These are phyloP conservation scores for Panaeolus cyanescens DNA, from an alignment of 768 basidiomycete genomes.

Conservation along the genomic window DNA sequence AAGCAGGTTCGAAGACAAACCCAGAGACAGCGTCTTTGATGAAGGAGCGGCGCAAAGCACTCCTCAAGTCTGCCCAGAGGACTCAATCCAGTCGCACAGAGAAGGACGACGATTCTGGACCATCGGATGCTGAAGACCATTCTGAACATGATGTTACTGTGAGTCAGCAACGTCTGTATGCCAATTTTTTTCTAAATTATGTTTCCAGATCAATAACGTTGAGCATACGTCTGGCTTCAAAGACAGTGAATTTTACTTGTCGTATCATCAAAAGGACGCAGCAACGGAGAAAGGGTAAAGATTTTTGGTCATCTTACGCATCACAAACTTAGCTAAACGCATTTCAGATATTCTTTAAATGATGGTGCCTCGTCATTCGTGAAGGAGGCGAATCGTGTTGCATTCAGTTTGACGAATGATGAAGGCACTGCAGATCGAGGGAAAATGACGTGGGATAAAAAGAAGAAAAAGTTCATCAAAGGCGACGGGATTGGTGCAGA, in stretches of 20 bases:
- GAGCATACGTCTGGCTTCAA: conserved; percentile 57
- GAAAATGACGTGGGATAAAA: conserved; percentile 89
- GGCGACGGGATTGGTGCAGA: conserved; percentile 86
- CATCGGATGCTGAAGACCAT: conserved; percentile 31
- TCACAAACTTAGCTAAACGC: not conserved
- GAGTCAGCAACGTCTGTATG: conserved; percentile 16
- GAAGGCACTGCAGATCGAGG: conserved; percentile 62
- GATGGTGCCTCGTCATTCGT: conserved; percentile 89
- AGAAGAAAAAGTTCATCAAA: conserved; percentile 92
- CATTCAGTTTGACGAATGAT: conserved; percentile 85
- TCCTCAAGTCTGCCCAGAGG: conserved; percentile 64
- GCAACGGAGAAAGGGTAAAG: conserved; percentile 86
- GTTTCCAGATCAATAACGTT: conserved; percentile 45
- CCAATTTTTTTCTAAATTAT: not conserved
- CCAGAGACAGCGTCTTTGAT: conserved; percentile 70
- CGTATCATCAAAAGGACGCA: conserved; percentile 87
- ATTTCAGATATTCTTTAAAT: conserved; percentile 76
- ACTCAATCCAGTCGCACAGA: conserved; percentile 32
- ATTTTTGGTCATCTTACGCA: no score
- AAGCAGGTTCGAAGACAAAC: conserved; percentile 77
- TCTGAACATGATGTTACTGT: conserved; percentile 75
- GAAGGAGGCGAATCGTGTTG: conserved; percentile 76
- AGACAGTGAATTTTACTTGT: conserved; percentile 90
- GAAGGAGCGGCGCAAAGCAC: conserved; percentile 82
- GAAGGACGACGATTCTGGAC: conserved; percentile 36